A percentile compares a stretch with the other conserved stretches of the same genome.
phyloP scores from a whole-genome alignment of 179 eudicot genomes.

The Vitellaria paradoxa region DNA sequence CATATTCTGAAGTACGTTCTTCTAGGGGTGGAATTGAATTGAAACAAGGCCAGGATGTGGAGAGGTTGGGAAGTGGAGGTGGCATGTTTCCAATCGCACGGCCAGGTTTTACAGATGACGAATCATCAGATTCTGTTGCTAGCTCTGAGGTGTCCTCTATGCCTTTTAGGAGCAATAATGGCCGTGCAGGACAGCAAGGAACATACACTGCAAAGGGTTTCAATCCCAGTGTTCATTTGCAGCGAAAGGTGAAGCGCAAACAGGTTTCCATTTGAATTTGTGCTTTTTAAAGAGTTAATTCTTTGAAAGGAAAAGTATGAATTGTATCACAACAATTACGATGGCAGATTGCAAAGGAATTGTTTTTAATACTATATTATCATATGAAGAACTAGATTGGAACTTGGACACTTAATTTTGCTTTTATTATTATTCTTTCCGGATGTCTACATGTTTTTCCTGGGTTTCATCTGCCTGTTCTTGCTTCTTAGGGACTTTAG shows the following conservation, averaged over 20 bases:
- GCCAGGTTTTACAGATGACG: constrained; percentile 31
- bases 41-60: constrained; percentile 24
- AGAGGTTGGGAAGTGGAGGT: constrained; percentile 22
- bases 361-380: not conserved
- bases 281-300: not conserved
- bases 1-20: constrained; percentile 44
- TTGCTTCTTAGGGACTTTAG: no score
- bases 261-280: constrained; percentile 6
- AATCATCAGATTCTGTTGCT: constrained; percentile 41
- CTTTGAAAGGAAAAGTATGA: not conserved
- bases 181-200: not conserved
- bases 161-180: not conserved
- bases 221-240: not conserved
- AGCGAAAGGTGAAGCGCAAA: constrained; percentile 11
- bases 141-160: constrained; percentile 39
- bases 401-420: not conserved
- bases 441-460: not conserved
- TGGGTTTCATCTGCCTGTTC: not conserved
- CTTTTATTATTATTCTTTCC: not conserved
- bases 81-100: constrained; percentile 23
- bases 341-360: not conserved
- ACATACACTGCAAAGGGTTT: not conserved
- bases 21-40: constrained; percentile 27
- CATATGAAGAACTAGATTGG: not conserved
- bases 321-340: not conserved